A percentile compares a stretch with the other conserved stretches of the same genome.
Conservation (phyloP, 2,329 filamentous ascomycete species). For the Triangularia setosa region DNA sequence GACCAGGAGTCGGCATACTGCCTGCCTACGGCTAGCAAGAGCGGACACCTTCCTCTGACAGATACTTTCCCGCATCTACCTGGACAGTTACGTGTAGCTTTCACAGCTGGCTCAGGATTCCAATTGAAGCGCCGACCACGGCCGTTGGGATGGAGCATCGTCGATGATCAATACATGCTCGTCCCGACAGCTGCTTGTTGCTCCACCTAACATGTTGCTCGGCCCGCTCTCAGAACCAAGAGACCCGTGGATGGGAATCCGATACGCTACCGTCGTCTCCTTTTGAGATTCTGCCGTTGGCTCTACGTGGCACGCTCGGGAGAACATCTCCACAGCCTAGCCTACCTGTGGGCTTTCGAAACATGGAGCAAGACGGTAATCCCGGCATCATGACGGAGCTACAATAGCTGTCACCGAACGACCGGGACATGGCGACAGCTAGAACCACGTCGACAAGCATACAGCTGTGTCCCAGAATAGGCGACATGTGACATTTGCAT, state of each 20-base stretch:
- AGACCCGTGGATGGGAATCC: neutral
- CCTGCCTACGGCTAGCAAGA: neutral
- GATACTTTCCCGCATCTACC: neutral
- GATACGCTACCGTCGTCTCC: neutral
- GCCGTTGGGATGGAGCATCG: neutral
- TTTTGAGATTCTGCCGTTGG: neutral
- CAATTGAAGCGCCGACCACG: neutral
- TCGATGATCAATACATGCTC: neutral
- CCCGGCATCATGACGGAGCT: neutral
- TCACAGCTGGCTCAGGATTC: neutral
- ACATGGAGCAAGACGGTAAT: neutral
- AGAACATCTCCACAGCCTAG: neutral
- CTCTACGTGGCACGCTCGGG: neutral
- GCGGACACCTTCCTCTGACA: neutral
- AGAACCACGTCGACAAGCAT: neutral
- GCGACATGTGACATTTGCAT: neutral
- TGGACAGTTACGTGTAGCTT: neutral
- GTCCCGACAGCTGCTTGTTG: neutral
- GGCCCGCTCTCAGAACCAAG: neutral
- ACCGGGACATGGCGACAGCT: neutral
- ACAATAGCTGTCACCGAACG: neutral
- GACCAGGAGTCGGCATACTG: neutral
- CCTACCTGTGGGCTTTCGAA: neutral
- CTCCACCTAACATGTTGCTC: neutral
- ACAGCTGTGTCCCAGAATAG: neutral